Evolutionary conservation across 306 rosid species (phyloP), one percentile per base, ranked within the genome.

Genomic region (Macrotyloma uniflorum): DNA sequence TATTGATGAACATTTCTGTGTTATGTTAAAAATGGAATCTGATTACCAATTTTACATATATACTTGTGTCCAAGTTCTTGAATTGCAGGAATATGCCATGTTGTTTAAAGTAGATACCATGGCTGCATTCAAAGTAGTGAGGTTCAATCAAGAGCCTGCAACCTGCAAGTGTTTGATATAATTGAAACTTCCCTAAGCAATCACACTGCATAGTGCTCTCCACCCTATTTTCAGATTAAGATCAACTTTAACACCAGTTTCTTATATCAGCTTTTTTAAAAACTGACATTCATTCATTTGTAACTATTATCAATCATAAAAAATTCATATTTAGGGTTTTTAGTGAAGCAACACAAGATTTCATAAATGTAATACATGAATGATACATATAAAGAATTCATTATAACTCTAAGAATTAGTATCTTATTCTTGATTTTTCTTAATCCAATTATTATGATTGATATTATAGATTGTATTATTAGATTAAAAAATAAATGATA

Each of bases 81-180:
- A 36, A 24, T 26, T 14, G 1, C 19, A 24, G 66, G 50, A 76
- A 76, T 69, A 77, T 72, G 76, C 66, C 66, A 22, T 38, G 78
- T 79, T 79, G 83, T 71, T 47, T 35, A 70, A 71, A 79, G 78
- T n/a, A 69, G 77, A 58, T 69, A 69, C 67, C 74, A 66, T 79
- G 55, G 26, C 54, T 71, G 79, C 22, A 46, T 49, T 46, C 4
- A 62, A 38, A 26, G 49, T 40, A 80, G 79, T 40, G 79, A 72
- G 75, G 79, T 80, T 80, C 75, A 72, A 73, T 73, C 69, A 73
- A 51, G 42, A n/a, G n/a, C n/a, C n/a, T n/a, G n/a, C 18, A 32
- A 8, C 36, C n/a, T 23, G 43, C 80, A 40, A 65, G 72, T 24
- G 24, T 20, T 10, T 18, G 43, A 67, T 66, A 51, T 72, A 7